Percentiles rank a stretch among this genome's conserved stretches.
These are phyloP conservation scores for Albifimbria verrucaria DNA, from an alignment of 2,329 filamentous ascomycete genomes.

Conservation along the genomic window DNA sequence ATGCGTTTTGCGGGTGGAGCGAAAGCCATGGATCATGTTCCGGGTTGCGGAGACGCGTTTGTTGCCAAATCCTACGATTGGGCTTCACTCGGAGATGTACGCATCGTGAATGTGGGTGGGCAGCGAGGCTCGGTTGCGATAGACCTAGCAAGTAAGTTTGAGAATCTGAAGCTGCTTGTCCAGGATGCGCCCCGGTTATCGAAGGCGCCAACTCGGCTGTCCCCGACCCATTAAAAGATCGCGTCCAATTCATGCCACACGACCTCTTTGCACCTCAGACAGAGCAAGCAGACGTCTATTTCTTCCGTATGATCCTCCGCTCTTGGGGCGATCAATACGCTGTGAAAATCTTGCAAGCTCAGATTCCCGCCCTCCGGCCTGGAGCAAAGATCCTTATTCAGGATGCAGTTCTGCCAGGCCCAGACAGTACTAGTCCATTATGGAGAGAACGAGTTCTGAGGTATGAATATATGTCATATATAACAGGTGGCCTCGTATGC, in stretches of 20 bases:
- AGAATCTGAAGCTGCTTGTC: neutral
- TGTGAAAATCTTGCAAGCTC: slow-evolving; percentile 1
- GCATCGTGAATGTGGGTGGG: neutral
- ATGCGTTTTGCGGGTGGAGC: neutral
- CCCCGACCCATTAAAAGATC: neutral
- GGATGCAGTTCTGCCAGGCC: neutral
- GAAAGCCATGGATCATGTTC: neutral
- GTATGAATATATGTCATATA: neutral
- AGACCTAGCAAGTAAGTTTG: neutral
- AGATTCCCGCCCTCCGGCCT: neutral
- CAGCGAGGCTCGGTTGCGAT: neutral
- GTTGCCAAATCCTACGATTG: slow-evolving; percentile 1
- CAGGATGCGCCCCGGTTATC: neutral
- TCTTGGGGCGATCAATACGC: neutral
- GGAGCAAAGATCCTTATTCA: neutral
- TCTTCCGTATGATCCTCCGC: neutral
- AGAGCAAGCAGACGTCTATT: neutral
- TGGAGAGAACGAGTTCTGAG: neutral
- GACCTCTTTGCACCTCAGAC: neutral
- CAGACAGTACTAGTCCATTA: neutral
- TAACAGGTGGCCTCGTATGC: neutral
- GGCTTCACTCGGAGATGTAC: neutral
- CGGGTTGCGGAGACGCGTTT: neutral
- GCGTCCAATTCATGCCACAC: slow-evolving; percentile 1
- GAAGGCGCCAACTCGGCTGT: neutral